Evolutionary conservation across 2,329 filamentous ascomycete species (phyloP), one percentile per base, ranked within the genome.

Genomic region (Leptoxyphium fumago): DNA sequence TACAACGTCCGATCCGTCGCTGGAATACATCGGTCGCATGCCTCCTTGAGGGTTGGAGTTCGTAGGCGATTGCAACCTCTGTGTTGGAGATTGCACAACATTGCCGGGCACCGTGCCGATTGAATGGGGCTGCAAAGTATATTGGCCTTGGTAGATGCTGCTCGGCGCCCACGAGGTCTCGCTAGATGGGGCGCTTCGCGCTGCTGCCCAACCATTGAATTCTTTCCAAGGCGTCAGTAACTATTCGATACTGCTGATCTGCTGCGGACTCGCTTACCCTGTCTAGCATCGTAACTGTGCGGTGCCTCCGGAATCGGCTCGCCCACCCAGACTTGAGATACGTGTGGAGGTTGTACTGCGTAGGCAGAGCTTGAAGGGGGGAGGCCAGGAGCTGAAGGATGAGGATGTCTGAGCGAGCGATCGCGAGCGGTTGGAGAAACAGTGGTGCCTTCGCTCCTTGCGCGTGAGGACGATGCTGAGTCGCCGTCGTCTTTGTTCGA

Each of bases 401-500:
- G 32, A 13, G 11, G 32, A 36, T 15, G 32, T 15, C 32, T 36
- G 11, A 15, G 32, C 11, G 32, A 15, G 3, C 32, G 32, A 13
- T 36, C 32, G 32, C 32, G 32, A 13, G 32, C 13, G 11, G 32
- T 13, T 13, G 32, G 15, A 3, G 11, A 13, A 3, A 13, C 32
- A 9, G 11, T 36, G 9, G 13, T 13, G 11, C 13, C 15, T 15
- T 36, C 32, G 32, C 32, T 36, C 32, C 32, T 36, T 36, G 32
- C 32, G 9, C 15, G 11, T 5, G 11, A 13, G 5, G 32, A 36
- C 32, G 32, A 15, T 13, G 13, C 32, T 13, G 32, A 36, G 9
- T 13, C 15, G 9, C 32, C 32, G 9, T 36, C 32, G 13, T 36
- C 32, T 36, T 15, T 36, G 32, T 36, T 36, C 32, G 59, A 57